Conservation (phyloP, 768 basidiomycete genomes). For the Boletus rubroflammeus region DNA sequence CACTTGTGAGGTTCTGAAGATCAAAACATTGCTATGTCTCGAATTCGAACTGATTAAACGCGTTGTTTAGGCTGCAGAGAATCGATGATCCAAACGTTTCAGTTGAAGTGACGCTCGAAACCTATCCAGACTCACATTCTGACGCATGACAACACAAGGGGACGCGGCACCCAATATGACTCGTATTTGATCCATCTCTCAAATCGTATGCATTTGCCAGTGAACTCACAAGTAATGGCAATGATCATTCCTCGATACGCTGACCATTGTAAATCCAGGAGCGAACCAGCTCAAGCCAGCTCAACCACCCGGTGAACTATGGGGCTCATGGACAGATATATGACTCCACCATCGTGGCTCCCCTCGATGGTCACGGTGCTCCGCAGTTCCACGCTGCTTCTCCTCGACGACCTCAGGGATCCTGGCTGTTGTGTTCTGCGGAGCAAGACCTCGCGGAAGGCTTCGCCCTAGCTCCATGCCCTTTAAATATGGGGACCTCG, state of each 20-base stretch:
- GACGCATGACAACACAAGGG: background rate
- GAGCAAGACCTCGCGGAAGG: conserved; percentile 16
- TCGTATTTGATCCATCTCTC: background rate
- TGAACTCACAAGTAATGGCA: background rate
- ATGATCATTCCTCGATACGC: background rate
- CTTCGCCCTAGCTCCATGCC: conserved; percentile 17
- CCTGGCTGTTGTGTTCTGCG: conserved; percentile 18
- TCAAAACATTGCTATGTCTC: background rate
- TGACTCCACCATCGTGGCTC: conserved; percentile 10
- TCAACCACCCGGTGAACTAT: conserved; percentile 1
- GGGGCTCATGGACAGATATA: conserved; percentile 1
- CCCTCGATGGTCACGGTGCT: conserved; percentile 9
- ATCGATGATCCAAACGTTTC: background rate
- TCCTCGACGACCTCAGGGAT: conserved; percentile 19
- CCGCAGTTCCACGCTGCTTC: conserved; percentile 24
- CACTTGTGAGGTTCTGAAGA: background rate
- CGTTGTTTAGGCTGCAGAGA: background rate
- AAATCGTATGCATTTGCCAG: background rate
- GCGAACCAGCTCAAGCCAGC: conserved; percentile 7
- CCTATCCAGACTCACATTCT: background rate
- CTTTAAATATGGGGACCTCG: conserved; percentile 26
- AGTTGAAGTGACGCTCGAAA: background rate
- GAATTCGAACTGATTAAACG: background rate
- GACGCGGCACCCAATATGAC: background rate
- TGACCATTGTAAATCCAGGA: background rate